Percentiles rank a stretch among this genome's conserved stretches.
Evolutionary conservation across 768 basidiomycete species (phyloP).

Genomic region (Russula olivacea): DNA sequence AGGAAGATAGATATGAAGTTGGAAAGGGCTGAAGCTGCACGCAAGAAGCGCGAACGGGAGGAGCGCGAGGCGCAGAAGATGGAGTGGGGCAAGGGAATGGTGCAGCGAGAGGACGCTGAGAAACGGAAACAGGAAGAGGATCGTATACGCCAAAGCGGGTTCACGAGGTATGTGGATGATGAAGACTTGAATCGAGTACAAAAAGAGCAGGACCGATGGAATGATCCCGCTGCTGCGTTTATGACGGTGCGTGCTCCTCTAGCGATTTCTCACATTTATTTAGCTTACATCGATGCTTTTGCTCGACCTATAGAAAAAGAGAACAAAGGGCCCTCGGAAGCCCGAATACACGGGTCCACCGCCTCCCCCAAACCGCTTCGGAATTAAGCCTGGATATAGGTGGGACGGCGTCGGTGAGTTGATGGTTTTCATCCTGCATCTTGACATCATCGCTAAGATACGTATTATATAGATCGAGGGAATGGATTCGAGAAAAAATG

Average conservation of each 20-base stretch:
- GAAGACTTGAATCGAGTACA: slow-evolving; percentile 77
- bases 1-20: slow-evolving; percentile 85
- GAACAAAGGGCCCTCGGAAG: slow-evolving; percentile 63
- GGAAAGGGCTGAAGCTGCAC: slow-evolving; percentile 77
- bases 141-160: slow-evolving; percentile 55
- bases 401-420: slow-evolving; percentile 96
- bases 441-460: slow-evolving; percentile 8
- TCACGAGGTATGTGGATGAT: slow-evolving; percentile 81
- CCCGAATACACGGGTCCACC: slow-evolving; percentile 86
- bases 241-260: slow-evolving; percentile 61
- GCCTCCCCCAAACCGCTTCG: slow-evolving; percentile 91
- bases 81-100: slow-evolving; percentile 97
- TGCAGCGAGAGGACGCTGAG: slow-evolving; percentile 80
- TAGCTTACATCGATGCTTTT: not conserved
- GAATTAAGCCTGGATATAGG: slow-evolving; percentile 89
- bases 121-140: slow-evolving; percentile 58
- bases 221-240: slow-evolving; percentile 96
- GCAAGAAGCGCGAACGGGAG: slow-evolving; percentile 71
- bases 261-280: not conserved
- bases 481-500: slow-evolving; percentile 93
- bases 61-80: slow-evolving; percentile 87
- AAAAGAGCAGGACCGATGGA: slow-evolving; percentile 81
- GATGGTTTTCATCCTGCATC: not conserved
- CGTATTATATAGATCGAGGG: slow-evolving; percentile 57
- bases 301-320: slow-evolving; percentile 53